A percentile compares a stretch with the other conserved stretches of the same genome.
Evolutionary conservation across 2,329 filamentous ascomycete genomes (phyloP).

Genomic region (Talaromyces sp.): DNA sequence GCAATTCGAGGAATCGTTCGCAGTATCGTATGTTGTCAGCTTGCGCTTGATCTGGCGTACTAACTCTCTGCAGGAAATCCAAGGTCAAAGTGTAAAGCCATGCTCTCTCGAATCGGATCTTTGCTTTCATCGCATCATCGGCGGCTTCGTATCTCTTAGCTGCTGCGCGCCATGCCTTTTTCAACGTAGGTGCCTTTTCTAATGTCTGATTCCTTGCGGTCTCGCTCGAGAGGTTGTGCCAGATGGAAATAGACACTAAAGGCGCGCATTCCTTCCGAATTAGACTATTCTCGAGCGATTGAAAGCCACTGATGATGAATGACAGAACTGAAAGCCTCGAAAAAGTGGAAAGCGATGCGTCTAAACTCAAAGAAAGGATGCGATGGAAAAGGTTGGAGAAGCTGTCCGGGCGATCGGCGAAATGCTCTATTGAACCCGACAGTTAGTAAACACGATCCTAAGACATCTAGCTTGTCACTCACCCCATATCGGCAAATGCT

Average conservation of each 20-base stretch:
- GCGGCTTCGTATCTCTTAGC: constrained; percentile 83
- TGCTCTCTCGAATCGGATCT: constrained; percentile 83
- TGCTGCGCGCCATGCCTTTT: constrained; percentile 87
- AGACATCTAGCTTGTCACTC: constrained; percentile 31
- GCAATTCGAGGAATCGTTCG: constrained; percentile 87
- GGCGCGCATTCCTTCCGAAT: constrained; percentile 96
- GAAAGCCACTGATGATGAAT: constrained; percentile 88
- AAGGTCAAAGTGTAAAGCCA: constrained; percentile 88
- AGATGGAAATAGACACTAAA: constrained; percentile 88
- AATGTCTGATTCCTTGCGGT: constrained; percentile 70
- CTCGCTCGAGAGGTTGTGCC: constrained; percentile 87
- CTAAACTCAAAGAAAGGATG: constrained; percentile 80
- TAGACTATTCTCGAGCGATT: constrained; percentile 83
- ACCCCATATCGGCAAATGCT: constrained; percentile 87
- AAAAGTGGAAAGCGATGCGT: constrained; percentile 62
- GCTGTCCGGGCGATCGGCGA: constrained; percentile 71
- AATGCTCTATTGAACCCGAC: constrained; percentile 57
- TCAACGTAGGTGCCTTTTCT: constrained; percentile 69
- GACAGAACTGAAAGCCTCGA: constrained; percentile 80
- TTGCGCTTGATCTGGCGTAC: constrained; percentile 48
- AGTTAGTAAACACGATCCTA: constrained; percentile 18
- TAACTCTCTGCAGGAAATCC: constrained; percentile 75
- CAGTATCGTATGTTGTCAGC: constrained; percentile 74
- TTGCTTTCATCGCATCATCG: constrained; percentile 74
- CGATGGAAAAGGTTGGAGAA: constrained; percentile 90